Conservation (phyloP, 2,329 filamentous ascomycete species). For the Chalaropsis thielavioides region DNA sequence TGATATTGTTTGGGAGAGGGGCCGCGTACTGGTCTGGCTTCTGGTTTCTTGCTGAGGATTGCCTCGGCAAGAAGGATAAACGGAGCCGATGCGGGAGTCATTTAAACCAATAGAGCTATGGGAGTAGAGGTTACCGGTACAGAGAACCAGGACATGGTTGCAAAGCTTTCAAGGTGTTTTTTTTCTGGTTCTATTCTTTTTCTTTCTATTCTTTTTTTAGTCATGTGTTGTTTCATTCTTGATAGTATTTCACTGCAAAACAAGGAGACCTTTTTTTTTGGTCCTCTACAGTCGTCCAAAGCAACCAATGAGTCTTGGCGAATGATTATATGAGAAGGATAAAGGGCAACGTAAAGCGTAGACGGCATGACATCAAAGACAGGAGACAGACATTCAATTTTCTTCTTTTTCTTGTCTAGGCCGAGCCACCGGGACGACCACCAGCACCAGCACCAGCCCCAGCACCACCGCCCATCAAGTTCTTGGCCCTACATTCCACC, state of each 20-base stretch:
- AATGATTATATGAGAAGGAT: background rate
- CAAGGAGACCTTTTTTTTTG: background rate
- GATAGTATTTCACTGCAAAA: slow-evolving; percentile 2
- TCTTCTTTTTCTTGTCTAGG: slow-evolving; percentile 6
- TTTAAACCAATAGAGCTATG: background rate
- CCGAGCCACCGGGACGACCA: slow-evolving; percentile 20
- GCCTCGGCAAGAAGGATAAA: background rate
- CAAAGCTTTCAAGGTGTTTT: background rate
- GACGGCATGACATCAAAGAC: background rate
- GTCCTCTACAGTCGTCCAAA: background rate
- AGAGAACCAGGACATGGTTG: background rate
- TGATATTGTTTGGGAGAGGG: background rate
- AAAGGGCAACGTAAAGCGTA: background rate
- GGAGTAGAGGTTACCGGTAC: background rate
- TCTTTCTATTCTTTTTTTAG: background rate
- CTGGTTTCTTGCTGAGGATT: background rate
- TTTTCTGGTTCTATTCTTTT: background rate
- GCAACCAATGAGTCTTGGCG: background rate
- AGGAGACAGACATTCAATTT: background rate
- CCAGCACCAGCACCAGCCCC: slow-evolving; percentile 22
- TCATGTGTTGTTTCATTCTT: slow-evolving; percentile 2
- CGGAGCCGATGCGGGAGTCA: background rate
- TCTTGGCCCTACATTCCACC: slow-evolving; percentile 27
- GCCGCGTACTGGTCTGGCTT: background rate
- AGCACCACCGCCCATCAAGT: slow-evolving; percentile 32